Evolutionary conservation across 2,329 filamentous ascomycete species (phyloP), one percentile per base, ranked within the genome.

Genomic region (Sporothrix luriei): DNA sequence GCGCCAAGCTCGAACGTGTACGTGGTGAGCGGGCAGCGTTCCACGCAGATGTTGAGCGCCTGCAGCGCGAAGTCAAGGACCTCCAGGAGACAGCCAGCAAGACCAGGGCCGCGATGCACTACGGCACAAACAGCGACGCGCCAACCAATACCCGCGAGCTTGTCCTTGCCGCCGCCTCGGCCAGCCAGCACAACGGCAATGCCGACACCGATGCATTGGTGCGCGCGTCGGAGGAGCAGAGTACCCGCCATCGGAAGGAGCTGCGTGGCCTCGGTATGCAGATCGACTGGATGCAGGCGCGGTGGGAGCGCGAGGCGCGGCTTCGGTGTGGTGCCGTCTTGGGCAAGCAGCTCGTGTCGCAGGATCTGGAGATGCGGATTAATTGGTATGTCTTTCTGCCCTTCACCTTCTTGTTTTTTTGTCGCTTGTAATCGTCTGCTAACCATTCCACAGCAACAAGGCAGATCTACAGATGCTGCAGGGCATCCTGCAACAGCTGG

Each of bases 281-380:
- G 80, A 94, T 98, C 78, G 87, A 93, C 76, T 98, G 92, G 88
- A 88, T 98, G 78, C 88, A 93, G 75, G 92, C 92, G 1, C 88
- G 90, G 67, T 91, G 91, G 81, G 85, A 88, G 77, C 87, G 95
- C 43, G 94, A 97, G 79, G 88, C 92, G 74, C 87, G 86, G 66
- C 90, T 98, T 80, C 87, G 95, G 54, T 85, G 86, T 72, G 92
- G 94, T 75, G 87, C 94, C 43, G 91, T 91, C 10, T 97, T 90
- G 80, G 92, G 92, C 73, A 99, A 99, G 84, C 88, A 86, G 74
- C 94, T 92, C 78, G 87, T 97, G 80, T 80, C 89, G 75, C 84
- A 92, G 78, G 89, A 93, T 79, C 87, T 96, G 68, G 88, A 93
- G 75, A 88, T 97, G 75, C 93, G 93, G 75, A 90, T 93, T 76